Base-by-base conservation (phyloP, 2,329 filamentous ascomycete genomes). In the Daldinia sp. region DNA sequence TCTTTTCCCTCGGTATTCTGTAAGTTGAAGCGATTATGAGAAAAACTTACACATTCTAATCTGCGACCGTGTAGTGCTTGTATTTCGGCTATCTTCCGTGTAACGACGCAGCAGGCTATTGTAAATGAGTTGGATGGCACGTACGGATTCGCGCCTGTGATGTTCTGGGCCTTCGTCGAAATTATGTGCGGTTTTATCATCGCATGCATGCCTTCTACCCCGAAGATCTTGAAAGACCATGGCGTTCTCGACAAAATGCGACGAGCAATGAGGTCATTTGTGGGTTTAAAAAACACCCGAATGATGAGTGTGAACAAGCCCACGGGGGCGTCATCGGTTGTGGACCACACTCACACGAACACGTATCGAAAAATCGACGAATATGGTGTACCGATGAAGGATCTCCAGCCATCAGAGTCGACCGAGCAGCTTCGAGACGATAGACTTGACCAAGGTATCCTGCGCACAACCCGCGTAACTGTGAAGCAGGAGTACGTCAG, bases 141-240 rank as follows among this genome's bases (percentile, higher is more conserved):
- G 51, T 84, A 79, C 67, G 65, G 72, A 10, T 77, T 84, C 42
- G 80, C 78, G 0, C 78, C 80, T 1, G 71, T 84, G 0, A 63
- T 81, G 13, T 83, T 84, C 72, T 84, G 82, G 82, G 81, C 79
- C 3, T 76, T 73, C 30, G 82, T 78, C 4, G 82, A 84, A 67
- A 83, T 82, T 78, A 81, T 82, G 1, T 82, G 81, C 57, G 82
- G 80, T 6, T 84, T 84, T 73, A 80, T 84, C 73, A 80, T 83
- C 55, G 65, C 80, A 42, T 77, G 79, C 56, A 68, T 82, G 39
- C 81, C 81, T 4, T 80, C 78, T 42, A 67, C 81, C 0, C 80
- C 81, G 2, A 82, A 80, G 68, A 74, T 82, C 26, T 65, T 82
- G 20, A 63, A 71, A 44, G 75, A 76, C 18, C 71, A 69, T 12